Evolutionary conservation across 2,329 filamentous ascomycete genomes (phyloP).

Genomic region (Whalleya microplaca): DNA sequence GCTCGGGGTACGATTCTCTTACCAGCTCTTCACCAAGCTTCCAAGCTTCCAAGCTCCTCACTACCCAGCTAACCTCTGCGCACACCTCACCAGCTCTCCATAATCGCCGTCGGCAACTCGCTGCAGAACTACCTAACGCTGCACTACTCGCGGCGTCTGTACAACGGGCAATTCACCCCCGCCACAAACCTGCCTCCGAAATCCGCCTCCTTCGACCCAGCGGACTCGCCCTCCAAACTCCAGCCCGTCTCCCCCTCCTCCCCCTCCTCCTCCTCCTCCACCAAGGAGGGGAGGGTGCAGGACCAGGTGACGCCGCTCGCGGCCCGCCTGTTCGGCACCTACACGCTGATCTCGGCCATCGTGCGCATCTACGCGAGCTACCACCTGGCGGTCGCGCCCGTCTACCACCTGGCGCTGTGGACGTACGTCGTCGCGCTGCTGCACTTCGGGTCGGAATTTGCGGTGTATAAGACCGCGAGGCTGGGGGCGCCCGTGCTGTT

Average conservation of each 20-base stretch:
- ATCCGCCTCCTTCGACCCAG: conserved; percentile 50
- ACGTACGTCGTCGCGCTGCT: conserved; percentile 78
- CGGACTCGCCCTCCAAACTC: conserved; percentile 59
- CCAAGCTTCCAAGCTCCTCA: no score
- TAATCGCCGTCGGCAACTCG: conserved; percentile 82
- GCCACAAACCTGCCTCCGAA: conserved; percentile 50
- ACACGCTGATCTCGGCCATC: conserved; percentile 78
- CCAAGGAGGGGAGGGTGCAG: conserved; percentile 49
- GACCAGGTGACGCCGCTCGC: conserved; percentile 75
- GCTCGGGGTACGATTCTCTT: conserved; percentile 49
- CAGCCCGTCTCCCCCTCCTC: conserved; percentile 47
- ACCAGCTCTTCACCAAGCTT: no score
- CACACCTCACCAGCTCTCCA: conserved; percentile 67
- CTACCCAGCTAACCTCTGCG: conserved; percentile 14
- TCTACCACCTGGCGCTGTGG: conserved; percentile 82
- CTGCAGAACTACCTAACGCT: conserved; percentile 82
- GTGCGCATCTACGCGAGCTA: conserved; percentile 85
- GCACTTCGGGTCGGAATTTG: conserved; percentile 82
- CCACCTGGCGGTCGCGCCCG: conserved; percentile 69
- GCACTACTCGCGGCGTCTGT: conserved; percentile 83
- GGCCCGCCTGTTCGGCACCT: conserved; percentile 82
- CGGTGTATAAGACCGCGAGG: conserved; percentile 75
- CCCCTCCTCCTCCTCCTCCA: conserved; percentile 43
- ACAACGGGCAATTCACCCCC: conserved; percentile 66
- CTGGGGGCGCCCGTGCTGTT: conserved; percentile 61